Base-by-base conservation (phyloP, 371 early-diverging fungal genomes). In the Saksenaea vasiformis region DNA sequence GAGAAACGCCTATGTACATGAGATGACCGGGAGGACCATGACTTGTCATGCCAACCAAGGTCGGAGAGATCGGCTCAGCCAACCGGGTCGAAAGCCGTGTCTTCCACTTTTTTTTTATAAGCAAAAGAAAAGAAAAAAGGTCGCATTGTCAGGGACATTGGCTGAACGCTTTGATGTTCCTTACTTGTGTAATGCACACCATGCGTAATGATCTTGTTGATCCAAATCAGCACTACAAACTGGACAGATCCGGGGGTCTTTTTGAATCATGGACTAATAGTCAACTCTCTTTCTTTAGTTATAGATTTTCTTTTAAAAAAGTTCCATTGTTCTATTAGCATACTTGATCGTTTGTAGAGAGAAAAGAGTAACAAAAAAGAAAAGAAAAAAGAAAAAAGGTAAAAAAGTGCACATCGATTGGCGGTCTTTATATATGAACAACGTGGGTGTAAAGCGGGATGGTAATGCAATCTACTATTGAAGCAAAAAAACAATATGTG, bases 141-240 rank as follows among this genome's bases (percentile, higher is more conserved):
- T 19, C 22, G n/a, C 51, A 47, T 22, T 5, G 51, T 47, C 51
- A 47, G 51, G 51, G 51, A 22, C 51, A 10, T 22, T 7, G 7
- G 17, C 4, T 31, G 2, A 31, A 22, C 51, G 9, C 22, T 22
- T 47, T n/a, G 39, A 14, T 47, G 24, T 47, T 47, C 10, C 51
- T 62, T 70, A 66, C 70, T 70, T 66, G 62, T 70, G 70, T 43
- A 70, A 57, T n/a, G 59, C 70, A 53, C 70, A 70, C 70, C 67
- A 70, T 36, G 54, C 60, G 44, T 70, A 60, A 60, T 70, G 64
- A 34, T 63, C 63, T 15, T 26, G 47, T 53, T 41, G 26, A 7
- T 28, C 38, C 44, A 66, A 56, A 63, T 70, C 56, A 47, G 66
- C 70, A 66, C 63, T 62, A 51, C 66, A 70, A 31, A 70, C 37